phyloP scores from a whole-genome alignment of 805 yeast genomes.

The Schwanniomyces vanrijiae region DNA sequence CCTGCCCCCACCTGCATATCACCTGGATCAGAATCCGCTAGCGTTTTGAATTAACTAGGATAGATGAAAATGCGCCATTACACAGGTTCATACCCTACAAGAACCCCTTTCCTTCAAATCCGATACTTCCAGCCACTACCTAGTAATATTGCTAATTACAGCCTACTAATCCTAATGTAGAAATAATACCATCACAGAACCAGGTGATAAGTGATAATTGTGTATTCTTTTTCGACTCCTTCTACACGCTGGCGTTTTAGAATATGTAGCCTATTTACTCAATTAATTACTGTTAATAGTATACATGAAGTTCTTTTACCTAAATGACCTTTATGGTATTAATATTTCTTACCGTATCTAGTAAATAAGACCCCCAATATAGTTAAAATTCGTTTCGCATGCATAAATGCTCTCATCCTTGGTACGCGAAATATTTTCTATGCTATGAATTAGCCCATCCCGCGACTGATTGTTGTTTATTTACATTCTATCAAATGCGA shows the following conservation, averaged over 20 bases:
- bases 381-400: neutral
- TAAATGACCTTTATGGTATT: neutral
- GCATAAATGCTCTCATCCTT: neutral
- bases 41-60: too few species aligned
- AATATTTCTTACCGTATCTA: neutral
- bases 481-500: conserved; percentile 7
- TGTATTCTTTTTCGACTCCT: neutral
- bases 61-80: too few species aligned
- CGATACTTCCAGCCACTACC: neutral
- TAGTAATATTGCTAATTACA: neutral
- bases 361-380: neutral
- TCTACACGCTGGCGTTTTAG: neutral
- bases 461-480: conserved; percentile 5
- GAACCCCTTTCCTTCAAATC: neutral
- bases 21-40: neutral
- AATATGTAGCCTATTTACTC: neutral
- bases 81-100: too few species aligned
- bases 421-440: neutral
- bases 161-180: neutral
- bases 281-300: neutral
- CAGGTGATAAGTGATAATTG: neutral
- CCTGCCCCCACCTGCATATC: neutral
- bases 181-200: neutral
- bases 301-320: neutral
- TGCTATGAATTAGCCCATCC: neutral